phyloP scores from a whole-genome alignment of 352 stramenopile species.

The Sclerospora graminicola region DNA sequence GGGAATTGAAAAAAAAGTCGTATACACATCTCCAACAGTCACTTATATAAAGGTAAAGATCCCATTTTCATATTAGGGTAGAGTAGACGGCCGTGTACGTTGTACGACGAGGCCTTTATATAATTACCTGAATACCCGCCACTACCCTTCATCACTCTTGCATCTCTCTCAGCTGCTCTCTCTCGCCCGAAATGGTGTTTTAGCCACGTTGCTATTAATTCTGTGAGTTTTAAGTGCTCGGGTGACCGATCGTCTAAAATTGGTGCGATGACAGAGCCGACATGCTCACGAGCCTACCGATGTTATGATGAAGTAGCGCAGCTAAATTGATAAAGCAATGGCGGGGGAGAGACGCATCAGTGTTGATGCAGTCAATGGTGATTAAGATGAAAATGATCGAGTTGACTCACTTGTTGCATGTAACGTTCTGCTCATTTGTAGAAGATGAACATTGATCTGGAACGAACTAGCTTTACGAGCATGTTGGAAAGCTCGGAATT shows the following conservation, averaged over 20 bases:
- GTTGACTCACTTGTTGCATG: constrained; percentile 23
- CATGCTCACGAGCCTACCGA: constrained; percentile 4
- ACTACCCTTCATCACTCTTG: constrained; percentile 1
- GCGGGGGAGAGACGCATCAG: neutral
- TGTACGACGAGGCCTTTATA: neutral
- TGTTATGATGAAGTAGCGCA: constrained; percentile 6
- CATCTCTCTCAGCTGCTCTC: constrained; percentile 8
- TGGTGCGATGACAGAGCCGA: neutral
- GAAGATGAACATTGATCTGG: constrained; percentile 36
- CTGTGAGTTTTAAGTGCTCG: neutral
- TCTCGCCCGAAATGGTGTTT: constrained; percentile 3
- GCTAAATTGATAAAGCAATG: constrained; percentile 1
- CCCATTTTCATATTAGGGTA: constrained; percentile 3
- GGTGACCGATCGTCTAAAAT: neutral
- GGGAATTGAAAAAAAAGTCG: neutral
- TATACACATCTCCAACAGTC: constrained; percentile 7
- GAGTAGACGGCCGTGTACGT: constrained; percentile 2
- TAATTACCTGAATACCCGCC: neutral
- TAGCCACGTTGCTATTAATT: constrained; percentile 1
- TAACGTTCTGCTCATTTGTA: constrained; percentile 15
- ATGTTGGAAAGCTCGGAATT: constrained; percentile 24
- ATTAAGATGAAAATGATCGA: neutral
- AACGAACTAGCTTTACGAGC: constrained; percentile 21
- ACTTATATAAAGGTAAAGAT: constrained; percentile 24
- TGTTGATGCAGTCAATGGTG: constrained; percentile 3